phyloP scores from a whole-genome alignment of 2,329 filamentous ascomycete species.

The Talaromyces sp. region DNA sequence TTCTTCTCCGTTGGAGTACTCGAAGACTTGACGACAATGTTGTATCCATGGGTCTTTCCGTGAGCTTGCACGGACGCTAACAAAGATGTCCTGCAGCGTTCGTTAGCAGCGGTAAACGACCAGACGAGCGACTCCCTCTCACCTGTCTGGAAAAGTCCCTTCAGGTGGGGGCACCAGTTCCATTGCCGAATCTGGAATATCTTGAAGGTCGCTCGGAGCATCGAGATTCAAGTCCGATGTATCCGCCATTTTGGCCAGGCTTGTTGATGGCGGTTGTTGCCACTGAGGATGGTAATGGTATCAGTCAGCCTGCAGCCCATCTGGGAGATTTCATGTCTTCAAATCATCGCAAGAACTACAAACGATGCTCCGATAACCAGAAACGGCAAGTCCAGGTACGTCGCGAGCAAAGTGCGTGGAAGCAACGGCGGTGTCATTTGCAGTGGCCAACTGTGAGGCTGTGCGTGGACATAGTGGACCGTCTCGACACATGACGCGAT shows the following conservation, averaged over 20 bases:
- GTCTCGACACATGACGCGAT: not conserved
- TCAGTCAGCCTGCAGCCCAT: conserved; percentile 5
- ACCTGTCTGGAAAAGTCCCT: conserved; percentile 41
- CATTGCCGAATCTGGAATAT: conserved; percentile 39
- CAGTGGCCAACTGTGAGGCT: conserved; percentile 13
- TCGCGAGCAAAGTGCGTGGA: conserved; percentile 32
- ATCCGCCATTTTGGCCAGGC: conserved; percentile 32
- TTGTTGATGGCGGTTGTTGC: not conserved
- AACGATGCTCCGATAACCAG: conserved; percentile 3
- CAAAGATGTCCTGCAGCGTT: conserved; percentile 25
- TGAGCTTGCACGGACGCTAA: conserved; percentile 37
- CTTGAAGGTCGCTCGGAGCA: conserved; percentile 40
- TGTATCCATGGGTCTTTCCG: conserved; percentile 39
- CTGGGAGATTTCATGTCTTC: not conserved
- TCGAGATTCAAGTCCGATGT: conserved; percentile 39
- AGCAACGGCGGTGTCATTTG: conserved; percentile 23
- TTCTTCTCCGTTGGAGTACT: conserved; percentile 42
- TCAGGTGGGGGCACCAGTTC: conserved; percentile 38
- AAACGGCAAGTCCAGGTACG: conserved; percentile 11
- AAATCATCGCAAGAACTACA: not conserved
- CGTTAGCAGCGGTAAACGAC: not conserved
- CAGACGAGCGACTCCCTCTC: conserved; percentile 10
- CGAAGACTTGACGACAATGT: conserved; percentile 42
- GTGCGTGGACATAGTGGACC: conserved; percentile 34
- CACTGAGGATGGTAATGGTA: not conserved